Base-by-base conservation (phyloP, 2,329 filamentous ascomycete genomes). In the Sporothrix globosa region DNA sequence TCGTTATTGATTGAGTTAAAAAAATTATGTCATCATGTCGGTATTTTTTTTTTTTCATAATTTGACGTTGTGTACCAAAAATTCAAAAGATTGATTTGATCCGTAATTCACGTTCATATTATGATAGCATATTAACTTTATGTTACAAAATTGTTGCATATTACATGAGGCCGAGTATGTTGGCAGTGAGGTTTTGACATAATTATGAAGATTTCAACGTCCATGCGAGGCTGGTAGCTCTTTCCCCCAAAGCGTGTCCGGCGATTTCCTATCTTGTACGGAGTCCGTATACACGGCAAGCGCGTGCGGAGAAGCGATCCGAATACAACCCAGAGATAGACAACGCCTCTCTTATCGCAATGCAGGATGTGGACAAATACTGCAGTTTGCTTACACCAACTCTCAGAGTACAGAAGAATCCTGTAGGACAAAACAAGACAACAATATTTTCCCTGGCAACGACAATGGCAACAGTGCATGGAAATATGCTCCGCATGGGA, bases 401-500 rank as follows among this genome's bases (percentile, higher is more conserved):
- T 24, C 46, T 24, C 50, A 50, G 41, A 19, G 34, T 9, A n/a
- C 11, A 61, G 17, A 39, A 61, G 41, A 3, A n/a, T 27, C 3
- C 52, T 14, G 17, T 6, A 30, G 61, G 19, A 21, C 3, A 66
- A 24, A 41, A 44, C 30, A 34, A 17, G 2, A 48, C 14, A 61
- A 27, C 4, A 11, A 50, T 0, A 5, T 2, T 44, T 44, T 44
- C 3, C 14, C 11, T 13, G 5, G 6, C 39, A n/a, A 34, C 17
- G n/a, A 54, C 10, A 39, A 71, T 73, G 69, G 71, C 70, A 4
- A 70, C 70, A 2, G 24, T 63, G 7, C 63, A 72, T 34, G 56
- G 34, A 50, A 34, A 71, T 10, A 39, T 52, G 11, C n/a, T 79
- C 50, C 73, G 27, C 19, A 76, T 80, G 54, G 79, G 79, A 0